Conservation (phyloP, 2,329 filamentous ascomycete species). For the Waltergamsia citrina region DNA sequence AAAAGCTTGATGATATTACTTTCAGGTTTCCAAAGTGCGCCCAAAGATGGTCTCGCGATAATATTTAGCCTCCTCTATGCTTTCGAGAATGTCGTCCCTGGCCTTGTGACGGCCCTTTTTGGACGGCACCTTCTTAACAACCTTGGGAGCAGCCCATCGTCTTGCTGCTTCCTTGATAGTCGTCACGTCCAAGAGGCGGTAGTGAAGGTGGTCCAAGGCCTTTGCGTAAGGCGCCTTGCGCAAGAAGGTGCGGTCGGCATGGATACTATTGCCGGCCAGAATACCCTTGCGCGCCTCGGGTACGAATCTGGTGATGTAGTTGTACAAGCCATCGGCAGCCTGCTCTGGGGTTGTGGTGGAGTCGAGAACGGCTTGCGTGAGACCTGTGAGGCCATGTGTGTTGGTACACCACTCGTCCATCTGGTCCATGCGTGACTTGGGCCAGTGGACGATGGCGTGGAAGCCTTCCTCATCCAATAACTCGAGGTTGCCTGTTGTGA, state of each 20-base stretch:
- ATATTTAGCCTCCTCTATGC: conserved; percentile 82
- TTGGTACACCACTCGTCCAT: conserved; percentile 88
- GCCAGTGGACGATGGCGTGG: conserved; percentile 70
- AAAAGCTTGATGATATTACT: too few relatives aligned
- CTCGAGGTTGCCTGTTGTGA: conserved; percentile 73
- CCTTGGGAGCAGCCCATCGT: conserved; percentile 54
- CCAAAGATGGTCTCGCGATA: conserved; percentile 66
- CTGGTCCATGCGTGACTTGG: conserved; percentile 55
- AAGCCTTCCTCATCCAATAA: conserved; percentile 64
- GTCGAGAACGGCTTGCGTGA: conserved; percentile 65
- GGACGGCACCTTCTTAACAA: conserved; percentile 49
- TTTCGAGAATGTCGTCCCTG: conserved; percentile 84
- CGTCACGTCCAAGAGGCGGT: conserved; percentile 88
- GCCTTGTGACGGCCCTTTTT: conserved; percentile 79
- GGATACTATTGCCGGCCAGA: conserved; percentile 86
- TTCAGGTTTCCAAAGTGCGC: conserved; percentile 13
- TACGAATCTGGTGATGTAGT: conserved; percentile 66
- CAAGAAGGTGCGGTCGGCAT: conserved; percentile 80
- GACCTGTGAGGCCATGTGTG: conserved; percentile 72
- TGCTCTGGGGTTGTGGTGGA: conserved; percentile 63
- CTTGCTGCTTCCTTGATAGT: conserved; percentile 82
- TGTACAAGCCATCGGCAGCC: conserved; percentile 64
- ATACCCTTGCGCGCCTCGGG: conserved; percentile 59
- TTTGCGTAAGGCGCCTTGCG: conserved; percentile 61
- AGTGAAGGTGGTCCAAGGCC: conserved; percentile 71